A percentile compares a stretch with the other conserved stretches of the same genome.
These are phyloP conservation scores for Fusarium sp. DNA, from an alignment of 2,329 filamentous ascomycete genomes.

Conservation along the genomic window DNA sequence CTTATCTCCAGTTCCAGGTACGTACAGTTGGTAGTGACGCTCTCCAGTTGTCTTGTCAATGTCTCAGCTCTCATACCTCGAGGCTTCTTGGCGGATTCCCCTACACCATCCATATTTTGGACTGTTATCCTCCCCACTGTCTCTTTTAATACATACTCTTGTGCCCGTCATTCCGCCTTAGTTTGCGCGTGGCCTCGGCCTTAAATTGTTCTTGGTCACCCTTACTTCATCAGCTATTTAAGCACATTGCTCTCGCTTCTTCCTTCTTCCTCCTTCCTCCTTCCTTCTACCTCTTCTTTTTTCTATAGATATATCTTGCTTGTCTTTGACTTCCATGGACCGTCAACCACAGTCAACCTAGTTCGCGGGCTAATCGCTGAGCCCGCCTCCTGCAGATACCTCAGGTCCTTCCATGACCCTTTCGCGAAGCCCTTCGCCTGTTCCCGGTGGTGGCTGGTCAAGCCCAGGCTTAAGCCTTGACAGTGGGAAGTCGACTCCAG, in stretches of 20 bases:
- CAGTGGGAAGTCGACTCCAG: constrained; percentile 76
- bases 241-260: neutral
- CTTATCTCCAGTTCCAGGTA: constrained; percentile 67
- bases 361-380: constrained; percentile 42
- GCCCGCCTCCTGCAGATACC: constrained; percentile 55
- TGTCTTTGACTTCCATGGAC: constrained; percentile 20
- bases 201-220: neutral
- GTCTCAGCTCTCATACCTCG: constrained; percentile 35
- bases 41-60: constrained; percentile 18
- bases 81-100: constrained; percentile 14
- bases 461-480: constrained; percentile 81
- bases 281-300: neutral
- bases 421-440: constrained; percentile 87
- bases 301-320: neutral
- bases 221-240: constrained; percentile 5
- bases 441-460: constrained; percentile 86
- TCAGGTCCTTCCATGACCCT: constrained; percentile 76
- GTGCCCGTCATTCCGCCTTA: neutral
- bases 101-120: constrained; percentile 5
- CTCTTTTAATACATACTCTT: constrained; percentile 15
- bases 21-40: constrained; percentile 42
- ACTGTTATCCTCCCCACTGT: constrained; percentile 9
- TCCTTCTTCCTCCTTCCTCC: neutral
- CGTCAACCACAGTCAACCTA: constrained; percentile 12
- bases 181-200: neutral